Evolutionary conservation across 495 filamentous ascomycete species (phyloP), one percentile per base, ranked within the genome.

Genomic region (Trichoderma gamsii): DNA sequence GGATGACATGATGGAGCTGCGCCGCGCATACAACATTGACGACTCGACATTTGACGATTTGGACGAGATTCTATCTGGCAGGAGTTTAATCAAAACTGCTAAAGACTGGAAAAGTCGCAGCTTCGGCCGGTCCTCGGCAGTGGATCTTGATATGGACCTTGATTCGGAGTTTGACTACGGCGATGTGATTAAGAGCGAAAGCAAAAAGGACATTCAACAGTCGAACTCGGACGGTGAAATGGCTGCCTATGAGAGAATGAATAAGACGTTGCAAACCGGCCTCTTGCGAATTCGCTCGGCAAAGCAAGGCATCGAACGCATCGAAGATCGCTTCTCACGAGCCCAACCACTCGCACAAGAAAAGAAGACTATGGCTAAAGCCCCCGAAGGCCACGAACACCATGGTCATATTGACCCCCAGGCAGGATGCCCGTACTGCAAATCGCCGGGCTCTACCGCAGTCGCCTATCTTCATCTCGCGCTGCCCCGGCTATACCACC

Each of bases 211-310:
- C 29, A n/a, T 0, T 1, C 4, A 56, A 35, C 68, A 71, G 5
- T 70, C 77, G 23, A 78, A 79, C 63, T 72, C 70, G 16, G 78
- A 86, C 51, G 77, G 73, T 12, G 83, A 84, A 51, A 80, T 88
- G 16, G 75, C 87, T n/a, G 79, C 82, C 12, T 80, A 78, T 63
- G 81, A 82, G 43, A 80, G 84, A 64, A 82, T 92, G 79, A 84
- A 82, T 66, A 80, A 83, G 69, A 84, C 86, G 6, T 75, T 90
- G 13, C 77, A 82, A 64, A 87, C 84, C 3, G 82, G 90, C 25
- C 79, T 83, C 41, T 78, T 84, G 3, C 86, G 86, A 68, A 90
- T 93, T 69, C 82, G 83, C 2, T 85, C 87, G 27, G 85, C 90
- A 25, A 88, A 87, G 69, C 81, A 84, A 64, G 89, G 88, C 2